Evolutionary conservation across 108 stramenopile species (phyloP).

Genomic region (Nitzschia sp.): DNA sequence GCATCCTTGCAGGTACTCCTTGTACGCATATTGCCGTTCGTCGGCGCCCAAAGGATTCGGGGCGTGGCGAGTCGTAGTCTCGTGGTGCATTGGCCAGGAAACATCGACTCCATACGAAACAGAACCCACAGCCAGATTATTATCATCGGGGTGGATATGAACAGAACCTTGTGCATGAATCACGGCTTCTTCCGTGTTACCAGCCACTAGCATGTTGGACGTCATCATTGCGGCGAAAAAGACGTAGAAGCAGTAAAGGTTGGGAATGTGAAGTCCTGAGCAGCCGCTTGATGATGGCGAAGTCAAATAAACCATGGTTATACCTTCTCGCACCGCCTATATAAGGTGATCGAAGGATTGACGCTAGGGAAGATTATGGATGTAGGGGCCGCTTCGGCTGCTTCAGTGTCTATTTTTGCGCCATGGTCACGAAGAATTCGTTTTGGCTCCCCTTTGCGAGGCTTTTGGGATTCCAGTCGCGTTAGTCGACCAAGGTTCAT

Average conservation of each 20-base stretch:
- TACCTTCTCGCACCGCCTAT: not conserved
- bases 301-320: not conserved
- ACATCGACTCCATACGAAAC: slow-evolving; percentile 48
- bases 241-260: too few relatives aligned
- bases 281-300: not conserved
- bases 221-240: not conserved
- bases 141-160: not conserved
- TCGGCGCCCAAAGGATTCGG: slow-evolving; percentile 3
- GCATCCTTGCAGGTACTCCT: slow-evolving; percentile 18
- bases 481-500: too few relatives aligned
- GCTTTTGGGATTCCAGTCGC: too few relatives aligned
- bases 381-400: too few relatives aligned
- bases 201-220: not conserved
- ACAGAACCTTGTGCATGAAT: slow-evolving; percentile 5
- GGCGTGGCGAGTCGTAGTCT: not conserved
- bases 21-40: not conserved
- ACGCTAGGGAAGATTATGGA: too few relatives aligned
- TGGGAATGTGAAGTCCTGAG: not conserved
- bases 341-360: too few relatives aligned
- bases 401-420: too few relatives aligned
- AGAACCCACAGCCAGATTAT: not conserved
- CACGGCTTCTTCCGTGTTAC: slow-evolving; percentile 2
- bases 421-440: too few relatives aligned
- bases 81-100: slow-evolving; percentile 62
- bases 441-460: too few relatives aligned